Evolutionary conservation across 106 monocot genomes (phyloP).

Genomic region (Apostasia shenzhenica): DNA sequence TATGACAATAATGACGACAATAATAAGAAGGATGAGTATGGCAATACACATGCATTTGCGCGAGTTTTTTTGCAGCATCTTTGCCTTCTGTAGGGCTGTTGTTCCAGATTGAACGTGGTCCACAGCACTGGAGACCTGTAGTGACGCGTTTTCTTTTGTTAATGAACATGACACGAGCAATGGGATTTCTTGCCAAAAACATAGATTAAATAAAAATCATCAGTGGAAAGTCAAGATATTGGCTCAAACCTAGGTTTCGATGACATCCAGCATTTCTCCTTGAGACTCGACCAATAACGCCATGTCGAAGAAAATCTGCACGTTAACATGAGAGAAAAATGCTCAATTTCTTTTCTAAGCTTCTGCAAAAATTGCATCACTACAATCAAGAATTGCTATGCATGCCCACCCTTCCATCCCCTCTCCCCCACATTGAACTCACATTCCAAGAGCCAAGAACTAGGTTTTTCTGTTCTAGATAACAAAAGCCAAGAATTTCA

Average conservation of each 20-base stretch:
- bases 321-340: not conserved
- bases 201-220: too few relatives aligned
- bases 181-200: too few relatives aligned
- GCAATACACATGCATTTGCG: conserved; percentile 1
- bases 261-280: conserved; percentile 20
- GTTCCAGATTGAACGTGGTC: conserved; percentile 4
- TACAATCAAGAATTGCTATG: too few relatives aligned
- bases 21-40: not conserved
- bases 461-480: too few relatives aligned
- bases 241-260: conserved; percentile 4
- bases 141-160: not conserved
- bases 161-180: too few relatives aligned
- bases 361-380: too few relatives aligned
- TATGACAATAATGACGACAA: not conserved
- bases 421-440: too few relatives aligned
- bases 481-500: too few relatives aligned
- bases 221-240: not conserved
- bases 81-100: not conserved
- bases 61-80: conserved; percentile 2
- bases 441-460: too few relatives aligned
- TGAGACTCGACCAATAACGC: conserved; percentile 17
- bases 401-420: too few relatives aligned
- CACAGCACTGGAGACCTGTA: not conserved
- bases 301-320: conserved; percentile 22
- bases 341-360: too few relatives aligned